Evolutionary conservation across 202 grass and related monocot species (phyloP), one percentile per base, ranked within the genome.

Genomic region (Musa balbisiana): DNA sequence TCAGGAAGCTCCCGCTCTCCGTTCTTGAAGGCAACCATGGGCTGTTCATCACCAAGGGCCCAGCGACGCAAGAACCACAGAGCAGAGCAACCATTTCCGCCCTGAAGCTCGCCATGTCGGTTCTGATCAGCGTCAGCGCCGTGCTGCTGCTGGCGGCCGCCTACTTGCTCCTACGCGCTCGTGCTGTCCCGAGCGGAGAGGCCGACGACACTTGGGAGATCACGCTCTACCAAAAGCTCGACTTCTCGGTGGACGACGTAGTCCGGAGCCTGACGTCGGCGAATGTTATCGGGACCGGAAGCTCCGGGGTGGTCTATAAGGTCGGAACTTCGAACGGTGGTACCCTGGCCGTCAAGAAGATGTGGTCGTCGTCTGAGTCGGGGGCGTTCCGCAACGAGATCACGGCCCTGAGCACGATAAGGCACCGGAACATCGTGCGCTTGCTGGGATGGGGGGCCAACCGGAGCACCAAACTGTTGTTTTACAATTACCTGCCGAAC

Each of bases 201-300:
- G 69, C 67, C 49, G 82, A 76, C 24, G 90, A 84, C 69, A 22
- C 85, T 13, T 97, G 94, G 94, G 94, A 93, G 84, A 87, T 97
- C 82, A 93, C 90, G 2, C 85, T 98, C 73, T 98, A 98, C 83
- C 94, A 98, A 71, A 98, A 98, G 85, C 77, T 98, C 0, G 87
- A 93, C 26, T 78, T 98, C 58, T 92, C 83, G 2, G 88, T 91
- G 19, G 86, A 93, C 78, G 94, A 98, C 0, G 83, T 93, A 58
- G 84, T 91, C 10, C 84, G 84, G 2, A 54, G 76, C 8, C 79
- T 98, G 67, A 88, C 87, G 55, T 89, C 94, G 49, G 89, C 85
- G 22, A 98, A 98, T 67, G 94, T 93, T 76, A 83, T 97, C 59
- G 94, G 94, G 1, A 97, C 90, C 0, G 94, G 94, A 0, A 93